Evolutionary conservation across 306 rosid species (phyloP).

Genomic region (Senna siamea): DNA sequence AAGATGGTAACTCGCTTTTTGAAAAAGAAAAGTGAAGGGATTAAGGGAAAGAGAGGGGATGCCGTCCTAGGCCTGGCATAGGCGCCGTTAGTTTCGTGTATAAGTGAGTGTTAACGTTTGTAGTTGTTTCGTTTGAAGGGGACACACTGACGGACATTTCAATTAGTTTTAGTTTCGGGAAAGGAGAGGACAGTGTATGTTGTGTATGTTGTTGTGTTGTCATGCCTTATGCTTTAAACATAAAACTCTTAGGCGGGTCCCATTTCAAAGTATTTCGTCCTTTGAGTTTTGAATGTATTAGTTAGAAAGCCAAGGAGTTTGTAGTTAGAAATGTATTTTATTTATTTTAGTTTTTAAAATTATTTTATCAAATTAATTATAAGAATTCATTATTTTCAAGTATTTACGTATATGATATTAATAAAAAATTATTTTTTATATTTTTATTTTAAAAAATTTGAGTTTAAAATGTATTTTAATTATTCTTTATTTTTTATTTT

Average conservation of each 20-base stretch:
- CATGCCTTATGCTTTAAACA: conserved; percentile 56
- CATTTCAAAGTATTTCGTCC: background rate
- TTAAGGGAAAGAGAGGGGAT: conserved; percentile 23
- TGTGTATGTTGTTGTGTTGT: conserved; percentile 4
- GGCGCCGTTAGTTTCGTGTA: conserved; percentile 22
- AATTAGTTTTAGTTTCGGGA: background rate
- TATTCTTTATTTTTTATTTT: too few species aligned
- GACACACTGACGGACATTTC: conserved; percentile 6
- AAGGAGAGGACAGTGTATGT: background rate
- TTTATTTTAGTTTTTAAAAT: too few species aligned
- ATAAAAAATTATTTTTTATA: too few species aligned
- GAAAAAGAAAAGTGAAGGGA: conserved; percentile 29
- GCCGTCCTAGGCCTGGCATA: conserved; percentile 39
- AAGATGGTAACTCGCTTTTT: conserved; percentile 46
- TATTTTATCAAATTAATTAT: too few species aligned
- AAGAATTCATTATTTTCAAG: too few species aligned
- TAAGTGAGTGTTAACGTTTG: conserved; percentile 20
- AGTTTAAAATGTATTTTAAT: too few species aligned
- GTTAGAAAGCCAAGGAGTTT: too few species aligned
- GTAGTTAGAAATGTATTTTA: too few species aligned
- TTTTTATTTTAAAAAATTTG: too few species aligned
- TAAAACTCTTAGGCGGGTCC: conserved; percentile 43
- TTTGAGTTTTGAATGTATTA: too few species aligned
- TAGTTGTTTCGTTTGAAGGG: conserved; percentile 29
- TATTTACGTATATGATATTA: too few species aligned